A percentile compares a stretch with the other conserved stretches of the same genome.
Conservation (phyloP, 257 asterid species). For the Cynanchum wilfordii region DNA sequence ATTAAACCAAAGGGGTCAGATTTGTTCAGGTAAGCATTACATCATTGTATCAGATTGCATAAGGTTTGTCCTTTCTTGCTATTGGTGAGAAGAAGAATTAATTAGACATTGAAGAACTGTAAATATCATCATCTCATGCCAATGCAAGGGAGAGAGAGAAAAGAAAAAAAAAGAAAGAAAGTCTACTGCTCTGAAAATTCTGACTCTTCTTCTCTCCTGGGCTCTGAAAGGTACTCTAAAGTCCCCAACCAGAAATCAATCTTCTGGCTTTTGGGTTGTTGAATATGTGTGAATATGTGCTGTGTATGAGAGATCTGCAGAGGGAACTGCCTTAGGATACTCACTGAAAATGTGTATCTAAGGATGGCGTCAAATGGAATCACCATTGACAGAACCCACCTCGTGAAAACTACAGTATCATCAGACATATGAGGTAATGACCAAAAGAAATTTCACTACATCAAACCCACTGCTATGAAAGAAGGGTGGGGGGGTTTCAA, state of each 20-base stretch:
- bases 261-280: not conserved
- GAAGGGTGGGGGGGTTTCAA: too few species aligned
- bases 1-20: conserved; percentile 8
- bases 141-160: not conserved
- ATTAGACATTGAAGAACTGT: not conserved
- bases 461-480: not conserved
- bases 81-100: conserved; percentile 1
- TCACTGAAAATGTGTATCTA: not conserved
- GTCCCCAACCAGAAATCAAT: not conserved
- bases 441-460: not conserved
- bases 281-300: not conserved
- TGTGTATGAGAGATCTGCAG: not conserved
- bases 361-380: conserved; percentile 7
- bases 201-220: not conserved
- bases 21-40: conserved; percentile 19
- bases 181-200: not conserved
- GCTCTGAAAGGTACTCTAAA: conserved; percentile 1
- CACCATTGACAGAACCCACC: conserved; percentile 2
- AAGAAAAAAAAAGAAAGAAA: not conserved
- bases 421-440: not conserved
- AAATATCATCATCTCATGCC: not conserved
- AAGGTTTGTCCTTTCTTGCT: conserved; percentile 19
- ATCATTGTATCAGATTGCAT: conserved; percentile 16
- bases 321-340: conserved; percentile 8
- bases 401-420: conserved; percentile 8